A percentile compares a stretch with the other conserved stretches of the same genome.
Conservation (phyloP, 2,329 filamentous ascomycete species). For the Monosporascus sp. region DNA sequence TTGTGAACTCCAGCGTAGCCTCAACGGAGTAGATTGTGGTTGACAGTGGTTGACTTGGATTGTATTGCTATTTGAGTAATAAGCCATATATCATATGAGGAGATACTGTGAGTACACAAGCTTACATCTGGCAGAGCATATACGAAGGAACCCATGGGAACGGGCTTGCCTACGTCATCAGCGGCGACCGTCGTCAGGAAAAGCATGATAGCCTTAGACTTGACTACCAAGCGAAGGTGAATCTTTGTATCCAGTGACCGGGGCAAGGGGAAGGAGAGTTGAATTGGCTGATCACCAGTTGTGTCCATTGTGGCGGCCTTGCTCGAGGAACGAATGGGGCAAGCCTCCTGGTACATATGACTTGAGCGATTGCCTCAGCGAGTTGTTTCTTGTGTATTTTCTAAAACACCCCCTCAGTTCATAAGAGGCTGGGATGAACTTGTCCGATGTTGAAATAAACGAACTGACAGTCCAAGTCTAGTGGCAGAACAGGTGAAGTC, state of each 20-base stretch:
- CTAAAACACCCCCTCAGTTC: too few relatives aligned
- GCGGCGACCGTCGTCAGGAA: constrained; percentile 54
- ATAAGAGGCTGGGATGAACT: too few relatives aligned
- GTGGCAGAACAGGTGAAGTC: too few relatives aligned
- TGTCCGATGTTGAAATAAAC: too few relatives aligned
- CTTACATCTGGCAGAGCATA: constrained; percentile 87
- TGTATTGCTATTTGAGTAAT: constrained; percentile 36
- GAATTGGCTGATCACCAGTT: constrained; percentile 19
- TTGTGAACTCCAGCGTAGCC: constrained; percentile 78
- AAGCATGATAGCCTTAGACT: constrained; percentile 52
- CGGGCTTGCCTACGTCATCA: constrained; percentile 43
- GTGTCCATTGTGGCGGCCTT: constrained; percentile 11
- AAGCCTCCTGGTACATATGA: not conserved
- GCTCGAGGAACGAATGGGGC: not conserved
- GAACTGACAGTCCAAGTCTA: too few relatives aligned
- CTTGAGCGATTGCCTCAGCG: too few relatives aligned
- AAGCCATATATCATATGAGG: not conserved
- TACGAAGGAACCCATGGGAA: constrained; percentile 79
- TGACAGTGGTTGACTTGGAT: constrained; percentile 59
- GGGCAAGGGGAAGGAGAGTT: constrained; percentile 57
- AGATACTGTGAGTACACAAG: constrained; percentile 3
- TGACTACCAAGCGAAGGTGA: constrained; percentile 53
- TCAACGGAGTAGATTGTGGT: constrained; percentile 75
- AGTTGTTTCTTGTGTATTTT: too few relatives aligned
- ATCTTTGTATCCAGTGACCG: constrained; percentile 55